Evolutionary conservation across 1,284 basidiomycete species (phyloP).

Genomic region (Fistulina hepatica): DNA sequence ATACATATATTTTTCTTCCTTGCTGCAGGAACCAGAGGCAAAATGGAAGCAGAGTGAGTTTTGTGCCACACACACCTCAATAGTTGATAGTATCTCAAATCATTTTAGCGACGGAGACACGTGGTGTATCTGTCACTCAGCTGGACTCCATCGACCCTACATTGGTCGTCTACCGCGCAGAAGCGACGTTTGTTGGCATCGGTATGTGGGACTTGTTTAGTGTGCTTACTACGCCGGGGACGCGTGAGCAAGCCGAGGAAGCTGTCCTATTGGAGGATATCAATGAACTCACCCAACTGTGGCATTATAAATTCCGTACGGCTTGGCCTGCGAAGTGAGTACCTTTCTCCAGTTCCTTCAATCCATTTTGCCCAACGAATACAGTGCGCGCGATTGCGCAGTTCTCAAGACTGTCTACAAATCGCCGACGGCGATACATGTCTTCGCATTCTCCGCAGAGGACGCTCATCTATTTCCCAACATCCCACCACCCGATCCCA

Average conservation of each 20-base stretch:
- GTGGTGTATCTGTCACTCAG: conserved; percentile 89
- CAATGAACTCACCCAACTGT: conserved; percentile 84
- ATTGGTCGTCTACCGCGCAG: conserved; percentile 90
- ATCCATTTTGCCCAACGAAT: conserved; percentile 4
- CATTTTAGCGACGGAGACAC: conserved; percentile 50
- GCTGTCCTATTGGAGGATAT: conserved; percentile 80
- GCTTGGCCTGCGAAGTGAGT: conserved; percentile 87
- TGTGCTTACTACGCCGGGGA: conserved; percentile 76
- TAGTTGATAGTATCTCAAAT: conserved; percentile 9
- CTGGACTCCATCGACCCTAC: conserved; percentile 97
- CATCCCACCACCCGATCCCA: conserved; percentile 61
- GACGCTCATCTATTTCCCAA: conserved; percentile 79
- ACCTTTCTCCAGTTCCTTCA: conserved; percentile 8
- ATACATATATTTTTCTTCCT: conserved; percentile 97
- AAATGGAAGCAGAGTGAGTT: conserved; percentile 87
- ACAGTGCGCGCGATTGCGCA: conserved; percentile 81
- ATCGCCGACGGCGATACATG: conserved; percentile 88
- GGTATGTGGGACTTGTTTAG: conserved; percentile 95
- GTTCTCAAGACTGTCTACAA: conserved; percentile 95
- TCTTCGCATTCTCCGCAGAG: conserved; percentile 92
- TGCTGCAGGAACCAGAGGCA: conserved; percentile 95
- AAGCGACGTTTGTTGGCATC: conserved; percentile 95
- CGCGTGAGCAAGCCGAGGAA: conserved; percentile 78
- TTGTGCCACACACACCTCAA: conserved; percentile 2
- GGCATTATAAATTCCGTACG: conserved; percentile 83